phyloP scores from a whole-genome alignment of 192 early-diverging fungal species.

The Gryganskiella cystojenkinii region DNA sequence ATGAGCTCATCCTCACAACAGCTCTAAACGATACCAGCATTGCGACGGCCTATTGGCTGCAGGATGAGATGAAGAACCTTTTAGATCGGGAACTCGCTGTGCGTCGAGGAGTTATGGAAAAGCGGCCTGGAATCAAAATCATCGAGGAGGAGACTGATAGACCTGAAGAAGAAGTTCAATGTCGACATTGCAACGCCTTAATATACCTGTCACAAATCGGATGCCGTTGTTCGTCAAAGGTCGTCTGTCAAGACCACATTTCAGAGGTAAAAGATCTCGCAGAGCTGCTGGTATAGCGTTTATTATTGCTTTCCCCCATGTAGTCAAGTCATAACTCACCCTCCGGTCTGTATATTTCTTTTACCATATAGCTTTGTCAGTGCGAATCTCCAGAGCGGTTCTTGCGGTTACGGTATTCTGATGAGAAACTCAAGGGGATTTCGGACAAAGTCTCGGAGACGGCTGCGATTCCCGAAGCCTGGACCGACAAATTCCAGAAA shows the following conservation, averaged over 20 bases:
- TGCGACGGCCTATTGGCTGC: slow-evolving; percentile 40
- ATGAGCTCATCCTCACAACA: slow-evolving; percentile 82
- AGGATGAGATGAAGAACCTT: slow-evolving; percentile 33
- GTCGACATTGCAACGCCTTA: slow-evolving; percentile 75
- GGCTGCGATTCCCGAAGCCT: slow-evolving; percentile 41
- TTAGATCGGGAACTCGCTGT: slow-evolving; percentile 25
- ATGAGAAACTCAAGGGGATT: slow-evolving; percentile 53
- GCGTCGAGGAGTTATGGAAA: slow-evolving; percentile 5
- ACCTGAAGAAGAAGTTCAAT: slow-evolving; percentile 75
- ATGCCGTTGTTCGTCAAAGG: slow-evolving; percentile 69
- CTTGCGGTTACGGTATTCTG: slow-evolving; percentile 52
- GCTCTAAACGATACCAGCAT: slow-evolving; percentile 53
- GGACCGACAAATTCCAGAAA: slow-evolving; percentile 42
- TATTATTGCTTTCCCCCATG: no score
- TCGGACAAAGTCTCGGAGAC: slow-evolving; percentile 24
- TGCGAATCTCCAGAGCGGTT: slow-evolving; percentile 37
- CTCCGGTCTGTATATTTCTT: background rate
- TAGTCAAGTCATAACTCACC: no score
- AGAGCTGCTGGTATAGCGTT: background rate
- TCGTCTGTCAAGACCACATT: slow-evolving; percentile 74
- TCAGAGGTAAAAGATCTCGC: slow-evolving; percentile 24
- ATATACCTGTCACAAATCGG: slow-evolving; percentile 76
- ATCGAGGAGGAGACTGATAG: slow-evolving; percentile 54
- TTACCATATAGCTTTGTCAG: slow-evolving; percentile 40
- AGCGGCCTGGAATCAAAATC: slow-evolving; percentile 22